phyloP scores from a whole-genome alignment of 2,329 filamentous ascomycete genomes.

The Fusarium sp. region DNA sequence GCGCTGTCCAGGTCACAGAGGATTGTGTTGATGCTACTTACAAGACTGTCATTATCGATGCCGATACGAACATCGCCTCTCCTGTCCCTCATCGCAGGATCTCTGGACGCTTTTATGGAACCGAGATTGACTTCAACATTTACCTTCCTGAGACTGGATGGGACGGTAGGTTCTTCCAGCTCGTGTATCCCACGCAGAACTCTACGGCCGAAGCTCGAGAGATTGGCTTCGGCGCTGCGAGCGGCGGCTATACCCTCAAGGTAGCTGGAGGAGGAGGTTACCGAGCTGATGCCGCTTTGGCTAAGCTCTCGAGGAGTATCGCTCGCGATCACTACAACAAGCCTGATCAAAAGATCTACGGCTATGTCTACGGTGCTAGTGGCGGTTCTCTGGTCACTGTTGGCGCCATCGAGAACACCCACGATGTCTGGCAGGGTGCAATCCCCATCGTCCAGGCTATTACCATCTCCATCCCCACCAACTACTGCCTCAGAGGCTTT shows the following conservation, averaged over 20 bases:
- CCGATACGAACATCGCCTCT: neutral
- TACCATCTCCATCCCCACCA: slow-evolving; percentile 37
- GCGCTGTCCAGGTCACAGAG: neutral
- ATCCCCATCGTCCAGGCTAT: slow-evolving; percentile 38
- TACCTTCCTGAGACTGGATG: slow-evolving; percentile 40
- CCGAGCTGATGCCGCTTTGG: slow-evolving; percentile 41
- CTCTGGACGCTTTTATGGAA: slow-evolving; percentile 36
- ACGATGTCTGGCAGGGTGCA: slow-evolving; percentile 43
- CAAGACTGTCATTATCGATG: neutral
- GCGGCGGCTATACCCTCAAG: slow-evolving; percentile 38
- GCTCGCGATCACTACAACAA: slow-evolving; percentile 31
- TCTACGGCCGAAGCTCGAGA: slow-evolving; percentile 17
- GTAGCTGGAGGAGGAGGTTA: slow-evolving; percentile 29
- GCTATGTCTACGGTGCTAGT: slow-evolving; percentile 43
- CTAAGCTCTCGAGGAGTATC: slow-evolving; percentile 32
- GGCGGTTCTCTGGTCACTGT: slow-evolving; percentile 43
- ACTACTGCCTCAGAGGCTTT: slow-evolving; percentile 24
- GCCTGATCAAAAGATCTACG: slow-evolving; percentile 27
- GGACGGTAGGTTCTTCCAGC: slow-evolving; percentile 43
- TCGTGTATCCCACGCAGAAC: slow-evolving; percentile 34
- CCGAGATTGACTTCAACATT: slow-evolving; percentile 39
- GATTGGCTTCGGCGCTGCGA: slow-evolving; percentile 38
- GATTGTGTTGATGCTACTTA: neutral
- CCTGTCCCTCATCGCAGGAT: slow-evolving; percentile 35
- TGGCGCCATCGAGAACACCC: slow-evolving; percentile 39